Percentiles rank a stretch among this genome's conserved stretches.
Conservation (phyloP, 1,284 basidiomycete species). For the Fomes fomentarius region DNA sequence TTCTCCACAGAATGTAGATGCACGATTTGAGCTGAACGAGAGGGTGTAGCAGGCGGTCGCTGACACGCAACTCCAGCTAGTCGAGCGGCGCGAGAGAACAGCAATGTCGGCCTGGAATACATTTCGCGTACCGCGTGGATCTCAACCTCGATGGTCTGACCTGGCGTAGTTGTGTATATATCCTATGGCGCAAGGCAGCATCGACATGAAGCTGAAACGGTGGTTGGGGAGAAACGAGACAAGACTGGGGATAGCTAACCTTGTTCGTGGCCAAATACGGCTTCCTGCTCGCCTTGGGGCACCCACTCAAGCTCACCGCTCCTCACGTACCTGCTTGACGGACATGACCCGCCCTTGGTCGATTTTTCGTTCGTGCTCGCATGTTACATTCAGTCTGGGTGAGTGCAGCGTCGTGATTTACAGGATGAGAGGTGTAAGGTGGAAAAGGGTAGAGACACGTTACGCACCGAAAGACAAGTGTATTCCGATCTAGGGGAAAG, state of each 20-base stretch:
- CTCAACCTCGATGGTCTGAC: slow-evolving; percentile 84
- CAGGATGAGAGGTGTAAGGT: not conserved
- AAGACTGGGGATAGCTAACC: too few relatives aligned
- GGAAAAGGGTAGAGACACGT: not conserved
- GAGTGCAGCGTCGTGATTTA: not conserved
- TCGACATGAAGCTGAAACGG: too few relatives aligned
- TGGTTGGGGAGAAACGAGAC: too few relatives aligned
- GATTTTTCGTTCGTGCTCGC: slow-evolving; percentile 58
- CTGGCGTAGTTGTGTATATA: slow-evolving; percentile 94
- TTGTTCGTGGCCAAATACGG: slow-evolving; percentile 70
- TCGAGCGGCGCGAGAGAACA: too few relatives aligned
- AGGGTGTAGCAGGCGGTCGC: slow-evolving; percentile 91
- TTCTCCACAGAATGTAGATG: slow-evolving; percentile 75
- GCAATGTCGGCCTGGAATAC: slow-evolving; percentile 96
- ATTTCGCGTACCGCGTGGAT: slow-evolving; percentile 98
- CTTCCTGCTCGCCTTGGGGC: slow-evolving; percentile 84
- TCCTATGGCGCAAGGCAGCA: too few relatives aligned
- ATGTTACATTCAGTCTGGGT: slow-evolving; percentile 67
- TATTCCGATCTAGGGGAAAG: slow-evolving; percentile 85
- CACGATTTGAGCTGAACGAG: slow-evolving; percentile 79
- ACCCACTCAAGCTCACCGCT: slow-evolving; percentile 84
- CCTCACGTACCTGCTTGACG: slow-evolving; percentile 50
- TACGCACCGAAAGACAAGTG: slow-evolving; percentile 73
- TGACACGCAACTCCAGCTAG: too few relatives aligned
- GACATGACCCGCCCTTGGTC: too few relatives aligned